Conservation (phyloP, 306 rosid species). For the Vicia sativa region DNA sequence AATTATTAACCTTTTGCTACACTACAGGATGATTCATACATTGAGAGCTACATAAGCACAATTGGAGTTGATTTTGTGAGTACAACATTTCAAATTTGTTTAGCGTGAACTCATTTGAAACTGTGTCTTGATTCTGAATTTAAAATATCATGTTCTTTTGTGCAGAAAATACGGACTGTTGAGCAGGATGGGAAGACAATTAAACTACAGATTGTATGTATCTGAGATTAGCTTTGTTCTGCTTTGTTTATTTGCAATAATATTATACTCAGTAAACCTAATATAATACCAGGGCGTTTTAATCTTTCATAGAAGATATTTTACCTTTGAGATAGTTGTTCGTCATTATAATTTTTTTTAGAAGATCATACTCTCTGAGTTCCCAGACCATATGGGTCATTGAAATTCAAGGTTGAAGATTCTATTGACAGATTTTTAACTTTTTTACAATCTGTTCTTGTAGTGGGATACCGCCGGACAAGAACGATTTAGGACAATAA, state of each 20-base stretch:
- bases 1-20: constrained; percentile 18
- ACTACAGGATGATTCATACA: constrained; percentile 90
- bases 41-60: constrained; percentile 99
- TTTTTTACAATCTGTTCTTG: constrained; percentile 39
- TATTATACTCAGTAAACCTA: constrained; percentile 23
- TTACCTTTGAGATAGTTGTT: constrained; percentile 13
- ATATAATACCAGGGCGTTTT: constrained; percentile 9
- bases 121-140: constrained; percentile 6
- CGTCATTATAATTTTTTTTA: constrained; percentile 11
- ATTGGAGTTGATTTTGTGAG: constrained; percentile 99
- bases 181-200: constrained; percentile 67
- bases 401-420: constrained; percentile 26
- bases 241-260: constrained; percentile 17
- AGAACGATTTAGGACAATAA: constrained; percentile 62
- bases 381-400: constrained; percentile 11
- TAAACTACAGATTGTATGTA: constrained; percentile 61
- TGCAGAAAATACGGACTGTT: constrained; percentile 62
- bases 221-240: constrained; percentile 35
- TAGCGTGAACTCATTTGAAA: constrained; percentile 41
- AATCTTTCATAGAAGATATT: not conserved
- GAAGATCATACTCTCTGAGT: constrained; percentile 10
- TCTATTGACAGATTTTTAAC: constrained; percentile 19
- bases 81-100: constrained; percentile 18
- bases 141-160: constrained; percentile 25
- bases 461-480: constrained; percentile 69